A percentile compares a stretch with the other conserved stretches of the same genome.
Evolutionary conservation across 345 rosid genomes (phyloP).

Genomic region (Psidium friedrichsthalianum): DNA sequence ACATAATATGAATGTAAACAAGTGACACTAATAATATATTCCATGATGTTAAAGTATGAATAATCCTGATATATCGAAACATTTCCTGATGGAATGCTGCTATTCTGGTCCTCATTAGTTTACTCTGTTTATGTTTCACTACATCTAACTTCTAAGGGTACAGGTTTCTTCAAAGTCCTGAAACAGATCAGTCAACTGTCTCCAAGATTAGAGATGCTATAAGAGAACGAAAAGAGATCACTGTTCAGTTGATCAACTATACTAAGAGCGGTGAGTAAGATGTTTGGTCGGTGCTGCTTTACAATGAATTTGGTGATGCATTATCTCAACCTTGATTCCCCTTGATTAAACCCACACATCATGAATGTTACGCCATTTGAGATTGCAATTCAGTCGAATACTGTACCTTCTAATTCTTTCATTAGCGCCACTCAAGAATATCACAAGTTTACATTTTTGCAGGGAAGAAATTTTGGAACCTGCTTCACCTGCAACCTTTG

Average conservation of each 20-base stretch:
- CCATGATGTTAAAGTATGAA: neutral
- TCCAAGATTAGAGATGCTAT: conserved; percentile 81
- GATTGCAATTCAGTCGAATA: too few relatives aligned
- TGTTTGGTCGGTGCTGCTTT: neutral
- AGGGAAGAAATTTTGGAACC: conserved; percentile 99
- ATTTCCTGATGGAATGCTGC: neutral
- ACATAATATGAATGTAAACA: neutral
- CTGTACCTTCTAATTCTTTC: too few relatives aligned
- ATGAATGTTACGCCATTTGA: too few relatives aligned
- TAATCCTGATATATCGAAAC: neutral
- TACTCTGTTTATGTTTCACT: neutral
- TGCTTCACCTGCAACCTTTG: conserved; percentile 97
- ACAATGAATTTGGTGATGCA: neutral
- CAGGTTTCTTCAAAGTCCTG: conserved; percentile 98
- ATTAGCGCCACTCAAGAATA: neutral
- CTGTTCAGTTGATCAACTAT: conserved; percentile 95
- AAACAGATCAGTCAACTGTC: conserved; percentile 84
- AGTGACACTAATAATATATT: neutral
- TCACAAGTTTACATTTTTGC: conserved; percentile 16
- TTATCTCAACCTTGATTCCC: neutral
- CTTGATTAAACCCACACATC: too few relatives aligned
- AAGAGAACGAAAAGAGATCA: conserved; percentile 76
- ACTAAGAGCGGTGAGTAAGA: conserved; percentile 66
- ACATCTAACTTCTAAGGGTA: neutral
- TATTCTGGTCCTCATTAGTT: neutral